Evolutionary conservation across 2,329 filamentous ascomycete genomes (phyloP).

Genomic region (Cercospora sesami): DNA sequence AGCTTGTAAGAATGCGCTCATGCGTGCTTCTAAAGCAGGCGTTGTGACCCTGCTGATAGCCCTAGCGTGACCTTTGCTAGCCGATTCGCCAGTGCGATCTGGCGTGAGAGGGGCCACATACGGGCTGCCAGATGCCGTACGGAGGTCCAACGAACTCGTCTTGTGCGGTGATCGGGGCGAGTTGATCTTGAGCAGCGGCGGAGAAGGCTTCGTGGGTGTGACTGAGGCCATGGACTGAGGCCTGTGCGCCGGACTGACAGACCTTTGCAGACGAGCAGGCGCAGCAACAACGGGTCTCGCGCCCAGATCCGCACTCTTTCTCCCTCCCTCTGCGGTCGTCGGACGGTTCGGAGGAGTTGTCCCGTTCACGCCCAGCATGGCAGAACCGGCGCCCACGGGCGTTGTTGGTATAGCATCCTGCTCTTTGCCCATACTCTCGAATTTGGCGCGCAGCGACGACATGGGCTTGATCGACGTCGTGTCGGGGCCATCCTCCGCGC

Average conservation of each 20-base stretch:
- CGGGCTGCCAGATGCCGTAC: slow-evolving; percentile 16
- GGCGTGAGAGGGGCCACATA: slow-evolving; percentile 28
- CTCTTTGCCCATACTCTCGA: slow-evolving; percentile 66
- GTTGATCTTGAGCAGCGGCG: slow-evolving; percentile 67
- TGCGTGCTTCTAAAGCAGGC: slow-evolving; percentile 44
- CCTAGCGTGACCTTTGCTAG: slow-evolving; percentile 39
- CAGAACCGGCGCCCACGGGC: slow-evolving; percentile 15
- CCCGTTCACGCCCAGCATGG: slow-evolving; percentile 11
- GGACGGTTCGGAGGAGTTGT: slow-evolving; percentile 4
- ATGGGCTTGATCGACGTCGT: slow-evolving; percentile 79
- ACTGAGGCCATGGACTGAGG: slow-evolving; percentile 53
- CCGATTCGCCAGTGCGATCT: slow-evolving; percentile 31
- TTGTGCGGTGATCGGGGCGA: slow-evolving; percentile 66
- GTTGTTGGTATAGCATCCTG: slow-evolving; percentile 25
- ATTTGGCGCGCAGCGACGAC: slow-evolving; percentile 76
- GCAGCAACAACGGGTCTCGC: slow-evolving; percentile 7
- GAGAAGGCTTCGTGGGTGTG: slow-evolving; percentile 50
- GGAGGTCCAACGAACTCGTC: slow-evolving; percentile 24
- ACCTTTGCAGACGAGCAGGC: slow-evolving; percentile 19
- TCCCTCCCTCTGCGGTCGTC: slow-evolving; percentile 15
- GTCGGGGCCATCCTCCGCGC: slow-evolving; percentile 63
- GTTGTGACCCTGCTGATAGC: slow-evolving; percentile 45
- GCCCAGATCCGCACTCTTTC: slow-evolving; percentile 12
- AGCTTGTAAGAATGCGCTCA: slow-evolving; percentile 38
- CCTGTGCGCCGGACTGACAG: slow-evolving; percentile 42